phyloP scores from a whole-genome alignment of 495 filamentous ascomycete species.

The Neurospora sublineolata region DNA sequence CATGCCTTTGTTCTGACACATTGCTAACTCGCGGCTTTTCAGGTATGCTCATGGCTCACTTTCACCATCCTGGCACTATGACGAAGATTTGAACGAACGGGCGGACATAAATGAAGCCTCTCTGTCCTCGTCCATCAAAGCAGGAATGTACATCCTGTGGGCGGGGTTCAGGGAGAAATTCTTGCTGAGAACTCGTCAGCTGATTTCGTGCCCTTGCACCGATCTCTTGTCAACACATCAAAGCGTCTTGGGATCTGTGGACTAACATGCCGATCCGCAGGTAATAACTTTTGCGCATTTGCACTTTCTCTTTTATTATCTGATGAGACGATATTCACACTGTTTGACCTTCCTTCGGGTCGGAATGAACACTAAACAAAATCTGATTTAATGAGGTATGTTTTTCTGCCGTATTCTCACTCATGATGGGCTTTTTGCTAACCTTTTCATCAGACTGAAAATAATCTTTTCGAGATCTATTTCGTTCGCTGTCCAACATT shows the following conservation, averaged over 20 bases:
- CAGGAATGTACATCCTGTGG: conserved; percentile 82
- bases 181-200: conserved; percentile 98
- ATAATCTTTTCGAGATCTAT: conserved; percentile 7
- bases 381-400: conserved; percentile 99
- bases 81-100: conserved; percentile 88
- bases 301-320: conserved; percentile 14
- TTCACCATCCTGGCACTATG: conserved; percentile 50
- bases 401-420: conserved; percentile 1
- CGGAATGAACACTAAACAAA: conserved; percentile 77
- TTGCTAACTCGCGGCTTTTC: conserved; percentile 32
- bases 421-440: conserved; percentile 21
- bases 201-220: conserved; percentile 48
- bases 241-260: conserved; percentile 1
- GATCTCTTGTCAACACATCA: conserved; percentile 2
- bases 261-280: conserved; percentile 30
- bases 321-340: conserved; percentile 77
- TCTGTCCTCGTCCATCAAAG: conserved; percentile 49
- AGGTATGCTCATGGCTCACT: conserved; percentile 43
- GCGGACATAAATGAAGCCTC: conserved; percentile 84
- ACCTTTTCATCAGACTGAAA: conserved; percentile 29
- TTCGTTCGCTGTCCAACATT: conserved; percentile 18
- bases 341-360: conserved; percentile 70
- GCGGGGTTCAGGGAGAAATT: conserved; percentile 53
- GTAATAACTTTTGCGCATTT: conserved; percentile 25
- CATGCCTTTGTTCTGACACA: conserved; percentile 14